These are phyloP conservation scores for Fraxinus sp. DNA, from an alignment of 305 asterid genomes.

Conservation along the genomic window DNA sequence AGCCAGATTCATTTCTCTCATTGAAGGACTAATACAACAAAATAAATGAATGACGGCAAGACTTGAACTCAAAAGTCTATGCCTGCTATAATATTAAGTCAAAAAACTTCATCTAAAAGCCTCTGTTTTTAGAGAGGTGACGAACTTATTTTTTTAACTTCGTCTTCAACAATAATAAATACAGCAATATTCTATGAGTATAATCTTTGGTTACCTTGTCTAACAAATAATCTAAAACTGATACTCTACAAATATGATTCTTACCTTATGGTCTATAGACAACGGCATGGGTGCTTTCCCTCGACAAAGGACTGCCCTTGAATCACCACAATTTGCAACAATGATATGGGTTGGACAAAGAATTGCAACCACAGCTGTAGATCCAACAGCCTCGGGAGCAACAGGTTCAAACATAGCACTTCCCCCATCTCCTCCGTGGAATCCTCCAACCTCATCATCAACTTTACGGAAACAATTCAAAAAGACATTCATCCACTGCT, in stretches of 20 bases:
- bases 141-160: not conserved
- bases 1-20: not conserved
- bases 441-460: constrained; percentile 77
- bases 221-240: not conserved
- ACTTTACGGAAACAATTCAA: constrained; percentile 57
- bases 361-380: constrained; percentile 79
- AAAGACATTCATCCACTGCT: constrained; percentile 59
- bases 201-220: not conserved
- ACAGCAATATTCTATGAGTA: not conserved
- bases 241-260: constrained; percentile 12
- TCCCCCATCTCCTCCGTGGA: constrained; percentile 18
- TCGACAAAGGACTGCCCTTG: constrained; percentile 75
- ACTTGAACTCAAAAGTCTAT: not conserved
- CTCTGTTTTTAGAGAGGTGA: not conserved
- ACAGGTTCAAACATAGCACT: constrained; percentile 29
- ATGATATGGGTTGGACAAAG: constrained; percentile 66
- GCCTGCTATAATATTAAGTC: not conserved
- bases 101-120: not conserved
- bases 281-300: constrained; percentile 61
- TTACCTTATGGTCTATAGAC: constrained; percentile 75
- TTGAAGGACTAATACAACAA: not conserved
- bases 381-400: constrained; percentile 86
- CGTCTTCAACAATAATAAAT: not conserved
- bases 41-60: not conserved
- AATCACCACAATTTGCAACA: constrained; percentile 94